Evolutionary conservation across 2,329 filamentous ascomycete species (phyloP), one percentile per base, ranked within the genome.

Genomic region (Bimuria novae-zelandiae): DNA sequence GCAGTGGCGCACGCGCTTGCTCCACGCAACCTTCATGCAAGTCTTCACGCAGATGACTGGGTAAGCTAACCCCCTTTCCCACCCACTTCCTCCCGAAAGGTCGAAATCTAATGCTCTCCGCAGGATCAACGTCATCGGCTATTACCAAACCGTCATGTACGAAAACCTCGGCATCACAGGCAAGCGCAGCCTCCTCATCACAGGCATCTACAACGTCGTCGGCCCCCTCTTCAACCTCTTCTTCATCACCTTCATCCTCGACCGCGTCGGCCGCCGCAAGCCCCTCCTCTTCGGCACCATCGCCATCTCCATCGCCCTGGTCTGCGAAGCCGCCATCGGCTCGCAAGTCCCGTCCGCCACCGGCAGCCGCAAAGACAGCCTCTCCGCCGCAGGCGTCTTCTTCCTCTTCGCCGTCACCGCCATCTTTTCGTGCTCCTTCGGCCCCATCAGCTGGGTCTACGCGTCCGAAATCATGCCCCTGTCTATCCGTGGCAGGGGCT

Each of bases 21-120:
- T 86, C 57, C 82, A 87, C 55, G 86, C 83, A 19, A 81, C 81
- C 36, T 71, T 83, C 27, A 81, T 87, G 33, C 85, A 89, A 66
- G 79, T 85, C 55, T 86, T 89, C 61, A 84, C 85, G 42, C 85
- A 88, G 57, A 81, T 88, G 62, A 82, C 79, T n/a, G 83, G 83
- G 75, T 74, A 68, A 42, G 65, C 52, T 21, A 22, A 37, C 8
- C 21, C 19, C 25, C n/a, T n/a, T 21, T 22, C 4, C 22, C 17
- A 14, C 27, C 21, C 14, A n/a, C n/a, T n/a, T n/a, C n/a, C n/a
- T n/a, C n/a, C n/a, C n/a, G n/a, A n/a, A n/a, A n/a, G n/a, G n/a
- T n/a, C n/a, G n/a, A n/a, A n/a, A 22, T 16, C 44, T n/a, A 27
- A 44, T 36, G 3, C 39, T 6, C 8, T 7, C n/a, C 30, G 65